phyloP scores from a whole-genome alignment of 345 rosid genomes.

The Sonneratia caseolaris region DNA sequence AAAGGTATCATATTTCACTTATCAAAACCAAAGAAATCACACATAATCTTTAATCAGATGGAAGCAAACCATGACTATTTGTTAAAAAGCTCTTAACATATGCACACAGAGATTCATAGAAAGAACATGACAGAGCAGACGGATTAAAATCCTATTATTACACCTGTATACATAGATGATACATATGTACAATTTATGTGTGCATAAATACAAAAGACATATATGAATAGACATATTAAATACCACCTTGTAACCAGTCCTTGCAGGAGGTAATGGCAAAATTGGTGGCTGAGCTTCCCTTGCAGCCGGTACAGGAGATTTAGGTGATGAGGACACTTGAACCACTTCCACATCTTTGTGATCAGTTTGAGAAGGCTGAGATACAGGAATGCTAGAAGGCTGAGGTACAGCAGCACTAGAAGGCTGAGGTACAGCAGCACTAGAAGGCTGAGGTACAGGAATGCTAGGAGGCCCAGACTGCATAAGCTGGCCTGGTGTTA shows the following conservation, averaged over 20 bases:
- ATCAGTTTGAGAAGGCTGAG: conserved; percentile 25
- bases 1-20: background rate
- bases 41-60: background rate
- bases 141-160: background rate
- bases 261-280: conserved; percentile 69
- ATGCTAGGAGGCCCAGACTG: conserved; percentile 41
- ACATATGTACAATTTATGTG: too few relatives aligned
- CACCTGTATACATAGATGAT: background rate
- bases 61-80: background rate
- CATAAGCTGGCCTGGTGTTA: conserved; percentile 72
- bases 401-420: conserved; percentile 1
- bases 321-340: conserved; percentile 40
- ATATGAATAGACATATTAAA: background rate
- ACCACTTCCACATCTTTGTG: conserved; percentile 72
- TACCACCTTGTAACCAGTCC: conserved; percentile 45
- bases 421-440: background rate
- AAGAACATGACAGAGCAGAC: background rate
- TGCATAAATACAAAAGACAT: too few relatives aligned
- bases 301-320: conserved; percentile 35
- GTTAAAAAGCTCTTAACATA: background rate
- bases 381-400: conserved; percentile 13
- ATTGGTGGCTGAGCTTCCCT: conserved; percentile 67
- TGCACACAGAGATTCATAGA: background rate
- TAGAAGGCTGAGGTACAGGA: conserved; percentile 9
- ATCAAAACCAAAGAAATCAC: background rate